These are phyloP conservation scores for Linnemannia schmuckeri DNA, from an alignment of 192 early-diverging fungal genomes.

Conservation along the genomic window DNA sequence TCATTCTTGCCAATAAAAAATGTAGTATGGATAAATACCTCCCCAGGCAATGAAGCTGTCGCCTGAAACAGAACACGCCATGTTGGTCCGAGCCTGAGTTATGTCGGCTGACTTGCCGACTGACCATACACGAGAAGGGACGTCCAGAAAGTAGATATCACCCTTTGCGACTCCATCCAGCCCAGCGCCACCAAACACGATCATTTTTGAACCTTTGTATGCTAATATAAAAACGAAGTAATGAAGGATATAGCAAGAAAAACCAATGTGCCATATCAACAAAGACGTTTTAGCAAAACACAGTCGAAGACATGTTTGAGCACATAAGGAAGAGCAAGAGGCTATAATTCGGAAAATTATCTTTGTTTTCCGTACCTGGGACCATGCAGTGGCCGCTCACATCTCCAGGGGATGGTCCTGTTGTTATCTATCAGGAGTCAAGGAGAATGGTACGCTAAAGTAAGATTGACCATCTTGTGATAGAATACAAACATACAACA, in stretches of 20 bases:
- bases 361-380: too few species aligned
- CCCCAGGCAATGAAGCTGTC: constrained; percentile 2
- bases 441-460: not conserved
- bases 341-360: too few species aligned
- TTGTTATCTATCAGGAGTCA: not conserved
- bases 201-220: too few species aligned
- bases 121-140: not conserved
- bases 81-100: not conserved
- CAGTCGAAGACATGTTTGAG: too few species aligned
- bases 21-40: not conserved
- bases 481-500: not conserved
- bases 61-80: not conserved
- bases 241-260: not conserved
- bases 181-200: not conserved
- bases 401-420: not conserved
- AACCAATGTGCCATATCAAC: not conserved
- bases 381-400: not conserved
- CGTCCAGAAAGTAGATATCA: not conserved
- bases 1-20: too few species aligned
- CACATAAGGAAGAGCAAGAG: too few species aligned
- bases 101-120: not conserved
- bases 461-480: too few species aligned
- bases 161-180: not conserved
- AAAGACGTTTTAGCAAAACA: too few species aligned
- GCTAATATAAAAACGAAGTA: too few species aligned